Percentiles rank a stretch among this genome's conserved stretches.
phyloP scores from a whole-genome alignment of 176 grass and related monocot genomes.

The Carex parvula region DNA sequence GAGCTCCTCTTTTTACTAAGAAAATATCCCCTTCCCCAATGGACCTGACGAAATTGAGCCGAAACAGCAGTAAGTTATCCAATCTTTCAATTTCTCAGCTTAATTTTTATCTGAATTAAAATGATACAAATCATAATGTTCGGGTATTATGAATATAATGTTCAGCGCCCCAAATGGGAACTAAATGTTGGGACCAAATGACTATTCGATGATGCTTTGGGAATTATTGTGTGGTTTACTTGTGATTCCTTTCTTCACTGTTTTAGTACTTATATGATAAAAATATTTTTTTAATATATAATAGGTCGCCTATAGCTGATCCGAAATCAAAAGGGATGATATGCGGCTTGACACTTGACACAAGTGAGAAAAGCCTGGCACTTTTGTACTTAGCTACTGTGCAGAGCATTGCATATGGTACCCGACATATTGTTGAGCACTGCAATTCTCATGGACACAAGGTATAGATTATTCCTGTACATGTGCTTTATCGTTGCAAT shows the following conservation, averaged over 20 bases:
- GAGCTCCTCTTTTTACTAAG: not conserved
- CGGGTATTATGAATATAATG: not conserved
- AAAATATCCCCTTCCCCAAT: not conserved
- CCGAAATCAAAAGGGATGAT: constrained; percentile 91
- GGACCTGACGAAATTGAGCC: not conserved
- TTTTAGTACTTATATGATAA: not conserved
- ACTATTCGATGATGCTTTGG: not conserved
- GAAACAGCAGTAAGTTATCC: no score
- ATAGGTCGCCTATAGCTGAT: constrained; percentile 86
- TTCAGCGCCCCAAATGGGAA: not conserved
- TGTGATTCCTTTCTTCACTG: not conserved
- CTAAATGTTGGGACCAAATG: constrained; percentile 3
- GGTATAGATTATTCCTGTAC: constrained; percentile 38
- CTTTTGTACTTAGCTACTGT: constrained; percentile 90
- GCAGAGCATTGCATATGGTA: constrained; percentile 91
- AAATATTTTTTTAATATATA: constrained; percentile 7
- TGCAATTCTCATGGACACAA: constrained; percentile 91
- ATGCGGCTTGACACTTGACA: constrained; percentile 81
- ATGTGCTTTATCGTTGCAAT: not conserved
- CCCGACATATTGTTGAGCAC: constrained; percentile 81
- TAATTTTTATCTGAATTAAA: not conserved
- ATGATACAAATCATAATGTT: not conserved
- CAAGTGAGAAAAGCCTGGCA: constrained; percentile 73
- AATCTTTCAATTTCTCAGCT: no score
- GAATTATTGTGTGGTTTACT: not conserved